These are phyloP conservation scores for Fusarium dimerum DNA, from an alignment of 2,329 filamentous ascomycete species.

Conservation along the genomic window DNA sequence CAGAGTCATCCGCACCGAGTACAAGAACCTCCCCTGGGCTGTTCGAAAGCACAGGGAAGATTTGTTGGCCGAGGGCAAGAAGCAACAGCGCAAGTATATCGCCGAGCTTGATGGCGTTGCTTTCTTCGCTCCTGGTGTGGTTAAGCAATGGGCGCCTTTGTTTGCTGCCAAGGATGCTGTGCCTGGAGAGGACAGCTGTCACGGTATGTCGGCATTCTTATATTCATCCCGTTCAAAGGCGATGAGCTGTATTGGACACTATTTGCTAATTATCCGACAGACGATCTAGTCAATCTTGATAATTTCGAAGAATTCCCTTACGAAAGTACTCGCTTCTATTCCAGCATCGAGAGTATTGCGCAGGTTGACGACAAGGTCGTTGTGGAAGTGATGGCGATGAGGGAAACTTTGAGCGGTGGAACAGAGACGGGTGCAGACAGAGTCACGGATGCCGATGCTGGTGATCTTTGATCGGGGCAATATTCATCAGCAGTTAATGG, in stretches of 20 bases:
- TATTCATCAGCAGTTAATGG: too few species aligned
- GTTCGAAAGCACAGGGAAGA: conserved; percentile 14
- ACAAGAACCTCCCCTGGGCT: conserved; percentile 14
- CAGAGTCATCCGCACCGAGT: conserved; percentile 10
- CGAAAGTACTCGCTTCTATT: neutral
- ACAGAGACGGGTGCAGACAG: too few species aligned
- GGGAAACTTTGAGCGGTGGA: neutral
- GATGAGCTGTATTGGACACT: neutral
- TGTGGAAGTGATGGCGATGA: conserved; percentile 5
- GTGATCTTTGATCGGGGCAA: too few species aligned
- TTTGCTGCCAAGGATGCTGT: conserved; percentile 13
- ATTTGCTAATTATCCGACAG: neutral
- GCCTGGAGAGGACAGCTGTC: conserved; percentile 9
- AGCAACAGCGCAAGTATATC: conserved; percentile 16
- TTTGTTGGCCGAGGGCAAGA: conserved; percentile 7
- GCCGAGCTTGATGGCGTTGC: conserved; percentile 13
- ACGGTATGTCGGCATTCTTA: conserved; percentile 1
- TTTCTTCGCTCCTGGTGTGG: conserved; percentile 17
- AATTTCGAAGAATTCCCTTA: neutral
- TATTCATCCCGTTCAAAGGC: neutral
- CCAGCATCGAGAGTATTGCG: neutral
- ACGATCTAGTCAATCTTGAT: conserved; percentile 7
- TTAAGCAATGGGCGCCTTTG: conserved; percentile 14
- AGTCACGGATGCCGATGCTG: too few species aligned
- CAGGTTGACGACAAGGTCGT: conserved; percentile 5